phyloP scores from a whole-genome alignment of 176 grass and related monocot species.

The Melocanna baccifera region DNA sequence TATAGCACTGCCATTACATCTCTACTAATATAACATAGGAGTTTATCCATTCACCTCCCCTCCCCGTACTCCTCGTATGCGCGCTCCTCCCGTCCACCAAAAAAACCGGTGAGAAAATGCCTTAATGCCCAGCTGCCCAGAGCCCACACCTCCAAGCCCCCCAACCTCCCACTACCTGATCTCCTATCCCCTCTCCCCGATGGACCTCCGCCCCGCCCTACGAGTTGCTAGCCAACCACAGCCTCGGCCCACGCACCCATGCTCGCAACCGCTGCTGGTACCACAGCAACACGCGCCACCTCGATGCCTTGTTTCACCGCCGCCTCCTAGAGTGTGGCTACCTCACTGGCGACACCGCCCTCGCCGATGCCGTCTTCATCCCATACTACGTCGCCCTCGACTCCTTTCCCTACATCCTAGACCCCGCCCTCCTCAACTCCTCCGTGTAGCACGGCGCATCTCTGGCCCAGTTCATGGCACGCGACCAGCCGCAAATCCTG shows the following conservation, averaged over 20 bases:
- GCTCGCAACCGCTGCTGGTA: conserved; percentile 53
- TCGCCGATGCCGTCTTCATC: conserved; percentile 64
- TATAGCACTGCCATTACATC: not conserved
- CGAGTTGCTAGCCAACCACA: conserved; percentile 62
- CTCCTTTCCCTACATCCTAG: conserved; percentile 63
- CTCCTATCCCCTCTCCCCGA: no score
- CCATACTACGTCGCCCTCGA: conserved; percentile 83
- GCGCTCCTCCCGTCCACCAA: no score
- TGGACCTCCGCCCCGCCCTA: conserved; percentile 25
- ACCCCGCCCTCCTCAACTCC: conserved; percentile 33
- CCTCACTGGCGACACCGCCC: conserved; percentile 34
- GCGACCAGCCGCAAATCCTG: conserved; percentile 38
- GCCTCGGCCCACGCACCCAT: conserved; percentile 57
- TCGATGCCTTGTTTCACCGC: conserved; percentile 72
- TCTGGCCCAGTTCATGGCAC: conserved; percentile 46
- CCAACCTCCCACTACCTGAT: no score
- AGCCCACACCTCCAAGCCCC: no score
- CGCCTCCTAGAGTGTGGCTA: conserved; percentile 50
- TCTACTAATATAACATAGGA: no score
- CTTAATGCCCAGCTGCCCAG: no score
- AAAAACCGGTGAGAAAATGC: no score
- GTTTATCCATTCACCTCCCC: no score
- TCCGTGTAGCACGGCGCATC: conserved; percentile 42
- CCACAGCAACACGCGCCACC: conserved; percentile 56
- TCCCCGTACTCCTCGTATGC: no score